Percentiles rank a stretch among this genome's conserved stretches.
Conservation (phyloP, 495 filamentous ascomycete genomes). For the Friedmanniomyces endolithicus region DNA sequence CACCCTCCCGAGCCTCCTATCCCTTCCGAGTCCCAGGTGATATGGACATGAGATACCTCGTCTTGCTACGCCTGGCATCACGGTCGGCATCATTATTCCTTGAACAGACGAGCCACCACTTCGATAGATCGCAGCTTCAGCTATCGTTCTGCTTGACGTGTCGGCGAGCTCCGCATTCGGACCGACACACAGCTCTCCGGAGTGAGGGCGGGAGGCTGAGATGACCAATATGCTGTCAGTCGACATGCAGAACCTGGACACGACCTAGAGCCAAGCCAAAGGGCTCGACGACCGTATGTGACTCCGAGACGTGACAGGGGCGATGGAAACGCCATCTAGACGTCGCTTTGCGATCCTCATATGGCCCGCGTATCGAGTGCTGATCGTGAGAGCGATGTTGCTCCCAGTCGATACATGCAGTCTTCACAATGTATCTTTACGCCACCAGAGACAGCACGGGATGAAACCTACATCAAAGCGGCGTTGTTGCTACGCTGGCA, state of each 20-base stretch:
- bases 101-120: background rate
- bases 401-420: no score
- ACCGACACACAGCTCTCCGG: background rate
- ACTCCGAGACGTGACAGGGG: no score
- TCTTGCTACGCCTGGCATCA: background rate
- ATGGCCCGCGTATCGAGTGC: no score
- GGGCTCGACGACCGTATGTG: no score
- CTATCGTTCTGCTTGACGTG: background rate
- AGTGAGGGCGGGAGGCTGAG: background rate
- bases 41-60: slow-evolving; percentile 7
- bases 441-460: no score
- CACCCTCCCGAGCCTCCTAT: background rate
- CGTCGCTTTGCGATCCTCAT: no score
- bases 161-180: background rate
- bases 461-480: no score
- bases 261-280: no score
- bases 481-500: no score
- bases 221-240: background rate
- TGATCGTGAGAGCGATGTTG: no score
- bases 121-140: background rate
- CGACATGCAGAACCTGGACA: background rate
- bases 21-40: background rate
- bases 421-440: no score
- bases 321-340: no score
- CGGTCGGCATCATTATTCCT: background rate